Percentiles rank a stretch among this genome's conserved stretches.
Conservation (phyloP, 169 alveolate species). For the Theileria annulata region DNA sequence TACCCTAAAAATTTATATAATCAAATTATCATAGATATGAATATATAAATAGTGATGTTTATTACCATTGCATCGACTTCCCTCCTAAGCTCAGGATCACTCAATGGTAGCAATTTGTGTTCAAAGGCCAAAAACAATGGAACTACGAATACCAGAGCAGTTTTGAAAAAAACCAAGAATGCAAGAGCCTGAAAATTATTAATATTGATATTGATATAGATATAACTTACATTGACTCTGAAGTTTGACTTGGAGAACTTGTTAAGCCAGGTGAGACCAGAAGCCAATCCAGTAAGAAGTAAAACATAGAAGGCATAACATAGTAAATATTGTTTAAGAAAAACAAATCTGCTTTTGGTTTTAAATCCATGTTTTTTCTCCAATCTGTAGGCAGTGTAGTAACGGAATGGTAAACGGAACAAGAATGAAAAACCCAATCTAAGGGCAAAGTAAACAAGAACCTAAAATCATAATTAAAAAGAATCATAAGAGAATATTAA, state of each 20-base stretch:
- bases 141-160: not conserved
- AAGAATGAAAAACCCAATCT: not conserved
- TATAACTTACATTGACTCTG: not conserved
- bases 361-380: not conserved
- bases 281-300: not conserved
- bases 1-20: not conserved
- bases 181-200: not conserved
- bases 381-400: not conserved
- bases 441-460: not conserved
- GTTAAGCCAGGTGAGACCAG: not conserved
- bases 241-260: not conserved
- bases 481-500: not conserved
- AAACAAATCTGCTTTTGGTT: not conserved
- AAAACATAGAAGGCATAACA: not conserved
- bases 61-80: not conserved
- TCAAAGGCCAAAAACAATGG: not conserved
- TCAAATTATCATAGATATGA: too few relatives aligned
- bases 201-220: not conserved
- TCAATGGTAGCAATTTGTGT: not conserved
- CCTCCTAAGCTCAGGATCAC: not conserved
- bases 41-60: too few relatives aligned
- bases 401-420: not conserved
- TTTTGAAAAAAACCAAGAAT: not conserved
- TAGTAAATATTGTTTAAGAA: not conserved
- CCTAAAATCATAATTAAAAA: slow-evolving; percentile 9